Evolutionary conservation across 768 basidiomycete species (phyloP).

Genomic region (Crassisporium funariophilum): DNA sequence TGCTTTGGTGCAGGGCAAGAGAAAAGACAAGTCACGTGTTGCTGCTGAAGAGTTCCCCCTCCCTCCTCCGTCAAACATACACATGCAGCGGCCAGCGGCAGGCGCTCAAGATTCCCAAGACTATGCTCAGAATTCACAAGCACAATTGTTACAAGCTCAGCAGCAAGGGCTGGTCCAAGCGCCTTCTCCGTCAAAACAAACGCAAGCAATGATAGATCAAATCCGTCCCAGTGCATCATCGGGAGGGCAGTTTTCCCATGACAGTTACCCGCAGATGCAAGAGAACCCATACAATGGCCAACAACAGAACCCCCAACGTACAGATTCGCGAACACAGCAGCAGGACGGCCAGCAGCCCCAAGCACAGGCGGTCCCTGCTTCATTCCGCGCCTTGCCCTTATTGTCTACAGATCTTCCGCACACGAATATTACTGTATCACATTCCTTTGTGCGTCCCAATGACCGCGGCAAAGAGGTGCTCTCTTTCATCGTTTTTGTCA

Average conservation of each 20-base stretch:
- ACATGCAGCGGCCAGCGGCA: constrained; percentile 23
- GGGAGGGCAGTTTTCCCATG: constrained; percentile 13
- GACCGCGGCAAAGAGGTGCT: constrained; percentile 91
- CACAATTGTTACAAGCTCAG: constrained; percentile 7
- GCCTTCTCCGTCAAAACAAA: constrained; percentile 23
- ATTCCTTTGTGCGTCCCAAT: constrained; percentile 85
- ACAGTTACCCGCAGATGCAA: constrained; percentile 17
- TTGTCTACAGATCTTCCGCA: constrained; percentile 71
- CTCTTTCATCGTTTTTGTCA: constrained; percentile 80
- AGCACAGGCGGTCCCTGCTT: constrained; percentile 36
- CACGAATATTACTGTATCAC: constrained; percentile 71
- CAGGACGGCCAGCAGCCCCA: constrained; percentile 14
- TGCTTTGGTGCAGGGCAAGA: constrained; percentile 19
- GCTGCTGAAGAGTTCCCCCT: constrained; percentile 56
- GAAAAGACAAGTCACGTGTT: constrained; percentile 38
- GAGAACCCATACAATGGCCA: constrained; percentile 1
- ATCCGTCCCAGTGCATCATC: constrained; percentile 12
- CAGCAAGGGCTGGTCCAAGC: constrained; percentile 14
- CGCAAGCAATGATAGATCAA: constrained; percentile 24
- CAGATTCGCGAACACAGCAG: not conserved
- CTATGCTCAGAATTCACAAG: constrained; percentile 10
- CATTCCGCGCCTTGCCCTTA: constrained; percentile 75
- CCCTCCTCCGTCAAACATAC: constrained; percentile 39
- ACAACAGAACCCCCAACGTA: not conserved
- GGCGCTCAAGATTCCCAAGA: constrained; percentile 21